A percentile compares a stretch with the other conserved stretches of the same genome.
These are phyloP conservation scores for Ampelocalamus luodianensis DNA, from an alignment of 176 grass and related monocot species.

Conservation along the genomic window DNA sequence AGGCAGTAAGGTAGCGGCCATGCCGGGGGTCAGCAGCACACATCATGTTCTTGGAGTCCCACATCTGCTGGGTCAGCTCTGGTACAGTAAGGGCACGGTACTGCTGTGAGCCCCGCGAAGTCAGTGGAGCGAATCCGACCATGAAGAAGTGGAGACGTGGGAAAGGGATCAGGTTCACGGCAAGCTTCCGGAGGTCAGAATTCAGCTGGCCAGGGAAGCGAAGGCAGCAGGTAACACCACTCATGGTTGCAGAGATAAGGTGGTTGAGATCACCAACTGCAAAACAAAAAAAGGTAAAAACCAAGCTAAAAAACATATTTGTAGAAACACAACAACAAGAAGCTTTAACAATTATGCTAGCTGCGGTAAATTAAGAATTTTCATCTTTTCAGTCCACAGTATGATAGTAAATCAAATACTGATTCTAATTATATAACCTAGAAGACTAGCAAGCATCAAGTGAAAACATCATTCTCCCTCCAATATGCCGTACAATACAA, in stretches of 20 bases:
- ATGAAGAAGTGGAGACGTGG: slow-evolving; percentile 91
- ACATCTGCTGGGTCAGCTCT: slow-evolving; percentile 95
- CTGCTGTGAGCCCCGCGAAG: slow-evolving; percentile 86
- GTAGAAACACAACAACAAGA: no score
- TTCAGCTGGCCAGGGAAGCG: slow-evolving; percentile 76
- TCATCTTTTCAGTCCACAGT: background rate
- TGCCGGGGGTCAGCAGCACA: slow-evolving; percentile 90
- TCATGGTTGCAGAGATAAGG: slow-evolving; percentile 91
- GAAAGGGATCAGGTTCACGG: slow-evolving; percentile 84
- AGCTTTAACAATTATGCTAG: no score
- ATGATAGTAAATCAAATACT: background rate
- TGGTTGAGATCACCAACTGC: slow-evolving; percentile 94
- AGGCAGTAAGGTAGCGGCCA: slow-evolving; percentile 82
- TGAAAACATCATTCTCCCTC: background rate
- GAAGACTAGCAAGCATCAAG: background rate
- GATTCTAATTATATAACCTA: background rate
- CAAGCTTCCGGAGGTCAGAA: slow-evolving; percentile 77
- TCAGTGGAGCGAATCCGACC: slow-evolving; percentile 88
- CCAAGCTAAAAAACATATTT: background rate
- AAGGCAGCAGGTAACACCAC: slow-evolving; percentile 87
- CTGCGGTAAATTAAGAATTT: background rate
- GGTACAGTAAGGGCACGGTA: slow-evolving; percentile 87
- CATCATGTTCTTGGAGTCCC: slow-evolving; percentile 99
- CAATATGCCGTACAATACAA: background rate
- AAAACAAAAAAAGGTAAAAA: background rate